These are phyloP conservation scores for Hansenula lynferdii DNA, from an alignment of 1,139 yeast genomes.

Conservation along the genomic window DNA sequence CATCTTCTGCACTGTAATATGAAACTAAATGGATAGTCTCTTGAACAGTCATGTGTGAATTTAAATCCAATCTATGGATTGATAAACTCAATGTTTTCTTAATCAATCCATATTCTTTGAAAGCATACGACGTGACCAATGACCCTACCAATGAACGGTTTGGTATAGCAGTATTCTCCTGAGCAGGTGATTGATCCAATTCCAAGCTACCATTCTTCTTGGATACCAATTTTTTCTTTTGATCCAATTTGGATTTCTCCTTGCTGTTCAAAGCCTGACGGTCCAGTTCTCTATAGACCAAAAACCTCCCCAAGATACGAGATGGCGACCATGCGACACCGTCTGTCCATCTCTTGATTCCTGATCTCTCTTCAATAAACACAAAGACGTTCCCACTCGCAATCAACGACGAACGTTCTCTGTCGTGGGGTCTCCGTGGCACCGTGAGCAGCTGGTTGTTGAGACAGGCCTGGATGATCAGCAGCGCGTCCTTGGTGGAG, in stretches of 20 bases:
- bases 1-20: slow-evolving; percentile 75
- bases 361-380: slow-evolving; percentile 76
- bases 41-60: slow-evolving; percentile 6
- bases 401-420: slow-evolving; percentile 64
- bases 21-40: slow-evolving; percentile 74
- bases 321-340: slow-evolving; percentile 93
- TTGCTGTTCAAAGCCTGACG: slow-evolving; percentile 34
- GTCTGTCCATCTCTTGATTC: slow-evolving; percentile 92
- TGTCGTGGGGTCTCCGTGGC: slow-evolving; percentile 76
- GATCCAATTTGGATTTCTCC: slow-evolving; percentile 27
- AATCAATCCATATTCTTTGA: slow-evolving; percentile 71
- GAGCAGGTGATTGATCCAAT: too few relatives aligned
- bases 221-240: slow-evolving; percentile 30
- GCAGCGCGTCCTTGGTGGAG: slow-evolving; percentile 76
- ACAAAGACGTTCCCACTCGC: slow-evolving; percentile 80
- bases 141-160: slow-evolving; percentile 47
- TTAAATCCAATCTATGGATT: slow-evolving; percentile 23
- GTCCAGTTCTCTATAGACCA: slow-evolving; percentile 78
- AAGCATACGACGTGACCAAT: slow-evolving; percentile 55
- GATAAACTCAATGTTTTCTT: slow-evolving; percentile 77
- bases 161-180: slow-evolving; percentile 5
- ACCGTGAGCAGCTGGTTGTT: slow-evolving; percentile 60
- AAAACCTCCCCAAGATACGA: slow-evolving; percentile 75
- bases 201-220: too few relatives aligned
- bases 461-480: slow-evolving; percentile 75